phyloP scores from a whole-genome alignment of 2,329 filamentous ascomycete genomes.

The Paraphaeosphaeria minitans region DNA sequence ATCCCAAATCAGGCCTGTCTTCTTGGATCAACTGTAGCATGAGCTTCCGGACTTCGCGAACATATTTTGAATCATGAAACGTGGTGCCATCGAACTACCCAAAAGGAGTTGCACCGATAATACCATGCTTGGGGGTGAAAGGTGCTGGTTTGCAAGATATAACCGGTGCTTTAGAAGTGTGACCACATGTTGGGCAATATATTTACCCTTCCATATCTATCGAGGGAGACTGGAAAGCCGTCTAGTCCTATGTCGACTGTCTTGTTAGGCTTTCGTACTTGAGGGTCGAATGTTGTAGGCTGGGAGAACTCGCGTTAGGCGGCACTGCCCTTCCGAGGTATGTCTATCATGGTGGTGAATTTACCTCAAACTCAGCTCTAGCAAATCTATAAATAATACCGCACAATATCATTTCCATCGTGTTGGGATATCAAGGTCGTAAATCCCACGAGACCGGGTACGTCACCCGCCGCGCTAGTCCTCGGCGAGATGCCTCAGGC shows the following conservation, averaged over 20 bases:
- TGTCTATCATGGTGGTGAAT: neutral
- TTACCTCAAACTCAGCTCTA: neutral
- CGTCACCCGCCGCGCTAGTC: slow-evolving; percentile 1
- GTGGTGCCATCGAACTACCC: slow-evolving; percentile 14
- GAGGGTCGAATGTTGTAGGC: slow-evolving; percentile 14
- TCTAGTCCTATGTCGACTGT: slow-evolving; percentile 18
- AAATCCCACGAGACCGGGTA: slow-evolving; percentile 4
- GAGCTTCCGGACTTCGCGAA: slow-evolving; percentile 16
- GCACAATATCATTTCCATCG: too few relatives aligned
- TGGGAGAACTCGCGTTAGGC: slow-evolving; percentile 9
- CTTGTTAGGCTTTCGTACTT: slow-evolving; percentile 10
- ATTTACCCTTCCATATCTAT: slow-evolving; percentile 15
- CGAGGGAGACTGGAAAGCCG: slow-evolving; percentile 16
- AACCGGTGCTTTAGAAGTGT: neutral
- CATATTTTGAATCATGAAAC: slow-evolving; percentile 16
- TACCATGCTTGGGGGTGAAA: slow-evolving; percentile 17
- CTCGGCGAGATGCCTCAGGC: neutral
- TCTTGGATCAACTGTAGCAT: slow-evolving; percentile 16
- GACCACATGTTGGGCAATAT: neutral
- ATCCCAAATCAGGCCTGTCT: slow-evolving; percentile 13
- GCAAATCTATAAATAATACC: neutral
- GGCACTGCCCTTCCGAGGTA: neutral
- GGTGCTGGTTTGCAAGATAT: slow-evolving; percentile 21
- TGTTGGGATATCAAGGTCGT: too few relatives aligned
- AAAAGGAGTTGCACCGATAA: slow-evolving; percentile 14